Evolutionary conservation across 495 filamentous ascomycete genomes (phyloP), one percentile per base, ranked within the genome.

Genomic region (Pseudoneurospora amorphoporcata): DNA sequence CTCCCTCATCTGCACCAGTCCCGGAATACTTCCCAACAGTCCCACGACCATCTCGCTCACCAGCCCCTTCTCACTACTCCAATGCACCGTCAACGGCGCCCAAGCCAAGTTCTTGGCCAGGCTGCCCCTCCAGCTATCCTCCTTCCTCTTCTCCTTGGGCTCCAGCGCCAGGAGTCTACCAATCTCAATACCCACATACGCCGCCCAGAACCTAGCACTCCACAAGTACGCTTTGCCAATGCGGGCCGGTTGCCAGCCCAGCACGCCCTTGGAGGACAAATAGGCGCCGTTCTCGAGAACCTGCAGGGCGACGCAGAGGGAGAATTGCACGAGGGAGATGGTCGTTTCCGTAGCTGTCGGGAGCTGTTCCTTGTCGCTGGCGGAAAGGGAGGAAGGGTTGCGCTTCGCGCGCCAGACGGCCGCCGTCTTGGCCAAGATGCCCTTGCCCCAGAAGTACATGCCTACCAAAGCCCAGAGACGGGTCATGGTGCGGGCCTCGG

Each of bases 201-300:
- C 85, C 70, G 89, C 89, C 94, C 94, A 97, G 75, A 90, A 91
- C 17, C 94, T 83, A 17, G 86, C 87, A 79, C 92, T 92, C 92
- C 92, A 96, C 41, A 90, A 77, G 81, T 87, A 89, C 79, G 88
- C 90, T 72, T 82, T 83, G 37, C 78, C 83, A 77, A 87, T 84
- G 69, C 81, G 79, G 70, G 84, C 76, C 5, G 87, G 85, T 29
- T 85, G 85, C 79, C 85, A 88, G 3, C 84, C 84, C 39, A 97
- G 77, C 0, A 97, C 85, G 19, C 88, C 88, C 75, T 93, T 92
- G 29, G 82, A 79, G 6, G 90, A 87, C 9, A 98, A 86, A 82
- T 92, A 97, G 9, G 90, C 91, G 7, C 85, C 88, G 80, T 97
- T 97, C 84, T 98, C 95, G 39, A 97, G 86, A 10, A 85, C 78